Percentiles rank a stretch among this genome's conserved stretches.
These are phyloP conservation scores for Senna siamea DNA, from an alignment of 306 rosid genomes.

Conservation along the genomic window DNA sequence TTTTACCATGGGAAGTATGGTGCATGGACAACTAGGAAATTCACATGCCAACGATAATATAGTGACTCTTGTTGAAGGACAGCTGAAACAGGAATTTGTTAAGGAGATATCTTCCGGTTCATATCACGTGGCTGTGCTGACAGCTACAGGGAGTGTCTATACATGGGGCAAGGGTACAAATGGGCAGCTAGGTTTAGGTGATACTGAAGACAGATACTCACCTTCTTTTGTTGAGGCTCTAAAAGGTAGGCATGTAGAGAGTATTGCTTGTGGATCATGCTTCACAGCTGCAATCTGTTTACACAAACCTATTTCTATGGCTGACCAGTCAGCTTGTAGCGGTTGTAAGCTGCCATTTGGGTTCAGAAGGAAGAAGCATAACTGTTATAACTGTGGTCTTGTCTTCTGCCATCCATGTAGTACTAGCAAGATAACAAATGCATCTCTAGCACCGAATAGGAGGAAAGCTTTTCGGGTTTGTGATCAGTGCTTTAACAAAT, in stretches of 20 bases:
- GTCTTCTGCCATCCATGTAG: slow-evolving; percentile 72
- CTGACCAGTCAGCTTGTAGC: slow-evolving; percentile 71
- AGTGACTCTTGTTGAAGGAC: slow-evolving; percentile 66
- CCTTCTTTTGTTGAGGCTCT: slow-evolving; percentile 76
- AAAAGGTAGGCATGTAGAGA: slow-evolving; percentile 64
- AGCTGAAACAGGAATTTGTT: slow-evolving; percentile 77
- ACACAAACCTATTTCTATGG: slow-evolving; percentile 71
- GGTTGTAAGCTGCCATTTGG: slow-evolving; percentile 80
- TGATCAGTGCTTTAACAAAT: slow-evolving; percentile 64
- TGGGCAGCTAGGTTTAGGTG: slow-evolving; percentile 87
- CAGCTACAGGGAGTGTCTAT: slow-evolving; percentile 66
- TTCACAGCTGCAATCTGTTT: slow-evolving; percentile 80
- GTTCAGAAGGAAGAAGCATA: slow-evolving; percentile 81
- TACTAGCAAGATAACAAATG: slow-evolving; percentile 58
- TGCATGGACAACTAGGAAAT: slow-evolving; percentile 79
- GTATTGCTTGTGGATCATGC: slow-evolving; percentile 74
- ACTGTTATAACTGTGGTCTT: slow-evolving; percentile 88
- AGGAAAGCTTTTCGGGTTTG: slow-evolving; percentile 81
- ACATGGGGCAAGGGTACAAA: slow-evolving; percentile 80
- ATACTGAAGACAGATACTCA: slow-evolving; percentile 57
- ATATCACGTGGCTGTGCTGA: slow-evolving; percentile 72
- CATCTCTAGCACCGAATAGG: slow-evolving; percentile 74
- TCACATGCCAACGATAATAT: slow-evolving; percentile 60
- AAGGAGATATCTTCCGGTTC: slow-evolving; percentile 70
- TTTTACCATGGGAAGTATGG: slow-evolving; percentile 72